Evolutionary conservation across 164 flowering plant species (phyloP), one percentile per base, ranked within the genome.

Genomic region (Stephania cephalantha): DNA sequence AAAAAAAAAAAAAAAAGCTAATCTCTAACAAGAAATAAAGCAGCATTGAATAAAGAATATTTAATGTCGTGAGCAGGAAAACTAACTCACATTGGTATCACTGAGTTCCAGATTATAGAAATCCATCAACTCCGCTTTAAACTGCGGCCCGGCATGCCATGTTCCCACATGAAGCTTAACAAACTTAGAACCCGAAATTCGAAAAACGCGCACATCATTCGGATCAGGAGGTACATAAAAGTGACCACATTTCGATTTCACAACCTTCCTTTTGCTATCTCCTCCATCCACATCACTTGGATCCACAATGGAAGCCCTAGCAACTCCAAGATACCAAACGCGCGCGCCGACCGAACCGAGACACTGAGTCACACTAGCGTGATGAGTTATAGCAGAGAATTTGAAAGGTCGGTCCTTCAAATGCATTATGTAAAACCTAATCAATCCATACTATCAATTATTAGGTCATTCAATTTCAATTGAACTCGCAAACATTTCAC

Each of bases 121-220:
- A 73, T 90, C 97, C 94, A 91, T 90, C 2, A 78, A 5, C 50
- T 85, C 80, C 1, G 75, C 78, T 78, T 72, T 80, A 74, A 90
- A 93, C 75, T 93, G 73, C 18, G 99, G 99, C 46, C 99, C 99
- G 0, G 98, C 97, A 84, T 95, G 99, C 99, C 99, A 95, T 53
- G 99, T 93, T 79, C 99, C 99, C 4, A 72, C 76, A 74, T 93
- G 75, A 11, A 95, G 91, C 88, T 95, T 95, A 80, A 95, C 29
- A 80, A 91, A 91, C 83, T 89, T 95, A 13, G 91, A 80, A 63
- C 98, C 97, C 11, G 86, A 72, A 30, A 95, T 79, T 72, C 84
- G 87, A 81, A 95, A 95, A 77, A 87, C 86, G 0, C 77, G 76
- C 46, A 95, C 91, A 42, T 87, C 93, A 25, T 84, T 88, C 48